These are phyloP conservation scores for Durotheca rogersii DNA, from an alignment of 495 filamentous ascomycete genomes.

Conservation along the genomic window DNA sequence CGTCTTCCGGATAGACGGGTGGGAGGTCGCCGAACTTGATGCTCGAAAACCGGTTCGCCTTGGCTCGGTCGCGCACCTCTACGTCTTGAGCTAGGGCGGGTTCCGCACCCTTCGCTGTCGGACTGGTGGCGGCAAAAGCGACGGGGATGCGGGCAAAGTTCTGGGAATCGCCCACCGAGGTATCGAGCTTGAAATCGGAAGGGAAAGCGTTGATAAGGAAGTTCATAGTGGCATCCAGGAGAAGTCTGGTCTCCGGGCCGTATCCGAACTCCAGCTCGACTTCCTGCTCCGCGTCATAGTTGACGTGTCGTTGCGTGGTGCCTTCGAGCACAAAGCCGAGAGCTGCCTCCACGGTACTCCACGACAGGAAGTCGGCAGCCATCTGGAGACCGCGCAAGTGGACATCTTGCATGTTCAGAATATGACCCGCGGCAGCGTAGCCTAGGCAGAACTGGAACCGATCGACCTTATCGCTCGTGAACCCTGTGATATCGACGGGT, in stretches of 20 bases:
- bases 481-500: constrained; percentile 20
- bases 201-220: constrained; percentile 53
- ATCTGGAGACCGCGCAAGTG: constrained; percentile 47
- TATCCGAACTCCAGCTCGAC: constrained; percentile 31
- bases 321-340: constrained; percentile 39
- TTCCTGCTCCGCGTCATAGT: constrained; percentile 31
- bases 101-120: constrained; percentile 4
- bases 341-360: constrained; percentile 56
- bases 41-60: constrained; percentile 48
- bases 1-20: constrained; percentile 42
- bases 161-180: constrained; percentile 37
- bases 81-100: constrained; percentile 41
- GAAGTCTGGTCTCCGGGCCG: constrained; percentile 31
- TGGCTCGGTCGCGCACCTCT: constrained; percentile 29
- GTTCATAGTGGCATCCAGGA: constrained; percentile 41
- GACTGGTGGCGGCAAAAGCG: constrained; percentile 22
- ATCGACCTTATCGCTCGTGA: constrained; percentile 36
- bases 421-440: constrained; percentile 54
- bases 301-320: constrained; percentile 25
- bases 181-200: constrained; percentile 50
- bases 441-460: constrained; percentile 52
- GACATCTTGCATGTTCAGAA: constrained; percentile 49
- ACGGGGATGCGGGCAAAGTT: constrained; percentile 42
- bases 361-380: constrained; percentile 48
- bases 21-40: constrained; percentile 69